These are phyloP conservation scores for Phlebopus sp. DNA, from an alignment of 1,284 basidiomycete species.

Conservation along the genomic window DNA sequence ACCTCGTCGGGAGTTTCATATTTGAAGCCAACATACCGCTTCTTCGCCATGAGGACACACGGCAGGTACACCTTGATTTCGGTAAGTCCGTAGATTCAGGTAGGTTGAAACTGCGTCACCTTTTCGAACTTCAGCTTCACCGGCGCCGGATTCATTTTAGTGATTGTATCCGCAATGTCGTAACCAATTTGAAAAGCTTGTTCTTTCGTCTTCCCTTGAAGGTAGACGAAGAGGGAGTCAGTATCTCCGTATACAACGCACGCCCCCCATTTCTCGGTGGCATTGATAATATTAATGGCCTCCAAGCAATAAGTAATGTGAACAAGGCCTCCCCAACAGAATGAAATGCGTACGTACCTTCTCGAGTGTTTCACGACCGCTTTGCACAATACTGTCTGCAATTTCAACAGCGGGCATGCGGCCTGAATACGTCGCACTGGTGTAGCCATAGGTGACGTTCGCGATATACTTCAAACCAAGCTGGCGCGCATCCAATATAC, in stretches of 20 bases:
- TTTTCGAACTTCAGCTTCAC: slow-evolving; percentile 98
- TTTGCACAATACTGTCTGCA: slow-evolving; percentile 97
- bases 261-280: slow-evolving; percentile 82
- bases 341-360: slow-evolving; percentile 50
- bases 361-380: slow-evolving; percentile 91
- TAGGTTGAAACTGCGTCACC: slow-evolving; percentile 39
- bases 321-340: not conserved
- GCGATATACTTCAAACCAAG: slow-evolving; percentile 84
- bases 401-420: slow-evolving; percentile 99
- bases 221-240: slow-evolving; percentile 88
- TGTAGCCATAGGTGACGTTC: slow-evolving; percentile 96
- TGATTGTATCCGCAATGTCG: slow-evolving; percentile 88
- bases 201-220: slow-evolving; percentile 87
- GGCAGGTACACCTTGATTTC: slow-evolving; percentile 81
- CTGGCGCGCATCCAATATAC: slow-evolving; percentile 85
- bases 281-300: slow-evolving; percentile 84
- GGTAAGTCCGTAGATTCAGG: not conserved
- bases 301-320: slow-evolving; percentile 28
- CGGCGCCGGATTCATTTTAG: slow-evolving; percentile 83
- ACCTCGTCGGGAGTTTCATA: slow-evolving; percentile 81
- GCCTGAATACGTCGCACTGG: slow-evolving; percentile 89
- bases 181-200: slow-evolving; percentile 92
- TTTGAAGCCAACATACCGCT: slow-evolving; percentile 95
- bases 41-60: slow-evolving; percentile 93
- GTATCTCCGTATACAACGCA: slow-evolving; percentile 98